Base-by-base conservation (phyloP, 176 grass and related monocot species). In the Hsuehochloa calcarea region DNA sequence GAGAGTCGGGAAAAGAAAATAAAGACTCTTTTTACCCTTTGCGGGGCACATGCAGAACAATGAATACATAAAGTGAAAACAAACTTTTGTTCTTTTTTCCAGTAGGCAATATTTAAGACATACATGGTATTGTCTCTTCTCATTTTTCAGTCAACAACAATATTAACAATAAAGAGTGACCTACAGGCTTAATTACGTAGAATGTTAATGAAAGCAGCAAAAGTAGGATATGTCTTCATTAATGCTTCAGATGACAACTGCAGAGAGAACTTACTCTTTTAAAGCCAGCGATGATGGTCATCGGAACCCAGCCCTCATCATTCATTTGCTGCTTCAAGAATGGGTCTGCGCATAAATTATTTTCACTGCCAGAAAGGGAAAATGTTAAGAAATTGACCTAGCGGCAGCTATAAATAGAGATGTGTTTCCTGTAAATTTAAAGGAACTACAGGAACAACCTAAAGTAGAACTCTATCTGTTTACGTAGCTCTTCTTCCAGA, bases 381-480 rank as follows among this genome's bases (percentile, higher is more conserved):
- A 20, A 20, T 55, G 51, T 1, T 55, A 55, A 20, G 6, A 20
- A 55, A 55, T 3, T 20, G 51, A 20, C 17, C 17, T 20, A 20
- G 51, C 17, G 20, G 51, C 6, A 55, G 4, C 17, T 55, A 20
- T 55, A 19, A 3, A 55, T 55, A 20, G 17, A 55, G 51, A 8
- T 55, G 20, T 20, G 51, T 20, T 55, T 20, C 51, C 6, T 2
- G 17, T 55, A 55, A 55, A 20, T 55, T 20, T 55, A 55, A 20
- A 55, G 51, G 19, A 55, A 20, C 51, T 55, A 8, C 51, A 55
- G 6, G 51, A 55, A 20, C 51, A 55, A 94, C 93, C 93, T 94
- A 56, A 94, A 94, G 44, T 94, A 94, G 40, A 67, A 94, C 16
- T 94, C 82, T 17, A 94, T 94, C 43, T 92, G 90, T 5, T n/a